A percentile compares a stretch with the other conserved stretches of the same genome.
phyloP scores from a whole-genome alignment of 345 rosid species.

The Heritiera littoralis region DNA sequence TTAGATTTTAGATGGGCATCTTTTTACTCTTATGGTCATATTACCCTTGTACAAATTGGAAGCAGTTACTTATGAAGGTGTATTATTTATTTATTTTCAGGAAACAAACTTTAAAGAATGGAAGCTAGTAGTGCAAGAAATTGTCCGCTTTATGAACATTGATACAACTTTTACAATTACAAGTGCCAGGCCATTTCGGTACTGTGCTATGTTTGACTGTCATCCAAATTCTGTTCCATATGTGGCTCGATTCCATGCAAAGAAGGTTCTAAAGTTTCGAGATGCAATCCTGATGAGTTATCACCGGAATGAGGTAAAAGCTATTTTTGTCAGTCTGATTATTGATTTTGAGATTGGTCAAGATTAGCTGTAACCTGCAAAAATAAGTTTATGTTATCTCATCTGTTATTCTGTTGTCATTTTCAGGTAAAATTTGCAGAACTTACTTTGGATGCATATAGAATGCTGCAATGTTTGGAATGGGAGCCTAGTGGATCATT shows the following conservation, averaged over 20 bases:
- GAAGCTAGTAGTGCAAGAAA: conserved; percentile 19
- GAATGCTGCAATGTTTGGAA: conserved; percentile 96
- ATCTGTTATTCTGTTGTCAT: conserved; percentile 22
- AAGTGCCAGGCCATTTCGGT: conserved; percentile 64
- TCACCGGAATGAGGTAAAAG: conserved; percentile 76
- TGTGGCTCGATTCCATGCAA: conserved; percentile 82
- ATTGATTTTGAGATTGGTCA: conserved; percentile 13
- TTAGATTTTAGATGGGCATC: not conserved
- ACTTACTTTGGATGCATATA: conserved; percentile 78
- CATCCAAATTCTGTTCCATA: conserved; percentile 74
- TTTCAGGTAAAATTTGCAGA: conserved; percentile 93
- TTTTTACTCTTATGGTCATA: not conserved
- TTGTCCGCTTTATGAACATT: conserved; percentile 11
- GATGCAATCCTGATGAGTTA: conserved; percentile 86
- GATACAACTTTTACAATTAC: conserved; percentile 10
- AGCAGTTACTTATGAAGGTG: not conserved
- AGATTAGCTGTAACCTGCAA: conserved; percentile 2
- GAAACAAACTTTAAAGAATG: conserved; percentile 16
- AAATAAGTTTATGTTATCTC: conserved; percentile 3
- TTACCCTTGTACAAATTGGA: not conserved
- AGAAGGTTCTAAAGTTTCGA: conserved; percentile 71
- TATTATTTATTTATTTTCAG: not conserved
- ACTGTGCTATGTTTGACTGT: conserved; percentile 62
- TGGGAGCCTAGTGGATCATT: conserved; percentile 92
- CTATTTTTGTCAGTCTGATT: not conserved